Evolutionary conservation across 2,329 filamentous ascomycete genomes (phyloP), one percentile per base, ranked within the genome.

Genomic region (Microthyrium microscopicum): DNA sequence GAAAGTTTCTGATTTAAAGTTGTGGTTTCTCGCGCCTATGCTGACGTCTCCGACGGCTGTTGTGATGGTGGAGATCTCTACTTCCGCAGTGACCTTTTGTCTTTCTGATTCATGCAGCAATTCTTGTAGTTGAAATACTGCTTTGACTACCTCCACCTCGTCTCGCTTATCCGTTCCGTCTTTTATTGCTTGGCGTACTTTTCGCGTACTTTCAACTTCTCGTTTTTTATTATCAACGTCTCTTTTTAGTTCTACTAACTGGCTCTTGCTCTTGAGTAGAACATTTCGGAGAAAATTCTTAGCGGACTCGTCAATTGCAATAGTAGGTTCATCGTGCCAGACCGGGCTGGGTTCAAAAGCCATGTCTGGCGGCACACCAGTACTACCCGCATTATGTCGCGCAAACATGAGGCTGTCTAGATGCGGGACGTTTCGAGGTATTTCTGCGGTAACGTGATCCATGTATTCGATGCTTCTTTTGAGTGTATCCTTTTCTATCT

Each of bases 361-460:
- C 55, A 89, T 80, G 55, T 94, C 78, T 1, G 89, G 89, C 48
- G 95, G 87, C 47, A 83, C 74, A 66, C 81, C 92, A 33, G 68
- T 60, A 17, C 30, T 31, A 9, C 71, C 70, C 44, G 80, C 73
- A 49, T 98, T 98, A 60, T 98, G 89, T 40, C 79, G 76, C 37
- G 92, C 75, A 54, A 94, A 98, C 89, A 98, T 98, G 67, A 93
- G 82, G 15, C 84, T 92, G 55, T 98, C 91, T 26, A 98, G 68
- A 29, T 78, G 68, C 7, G 89, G 89, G 40, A 79, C 69, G 51
- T 98, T 98, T 37, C 87, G 72, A 9, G 77, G 70, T 31, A 98
- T 89, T 50, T 95, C 87, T 37, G 71, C 66, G 4, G 73, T 63
- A 8, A 94, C 67, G 43, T 78, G 74, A 20, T 77, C 66, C 43